Percentiles rank a stretch among this genome's conserved stretches.
Conservation (phyloP, 305 asterid species). For the Salvia sclarea region DNA sequence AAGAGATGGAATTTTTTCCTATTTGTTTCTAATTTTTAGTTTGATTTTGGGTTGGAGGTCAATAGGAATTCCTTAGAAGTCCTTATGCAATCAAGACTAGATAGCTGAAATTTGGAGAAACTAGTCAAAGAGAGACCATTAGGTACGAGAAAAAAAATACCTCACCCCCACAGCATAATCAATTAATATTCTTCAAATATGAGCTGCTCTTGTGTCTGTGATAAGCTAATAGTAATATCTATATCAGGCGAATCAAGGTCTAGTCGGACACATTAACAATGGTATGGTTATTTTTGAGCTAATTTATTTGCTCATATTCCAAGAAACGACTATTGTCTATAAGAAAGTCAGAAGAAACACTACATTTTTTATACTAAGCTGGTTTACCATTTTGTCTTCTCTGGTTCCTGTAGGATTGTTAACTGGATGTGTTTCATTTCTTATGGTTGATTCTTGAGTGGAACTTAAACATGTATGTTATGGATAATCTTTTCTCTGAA, state of each 20-base stretch:
- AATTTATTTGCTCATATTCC: not conserved
- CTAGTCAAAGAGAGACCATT: not conserved
- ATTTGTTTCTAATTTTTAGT: not conserved
- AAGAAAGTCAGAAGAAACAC: not conserved
- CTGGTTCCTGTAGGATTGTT: not conserved
- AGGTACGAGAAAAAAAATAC: conserved; percentile 13
- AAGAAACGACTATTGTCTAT: not conserved
- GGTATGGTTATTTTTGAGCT: not conserved
- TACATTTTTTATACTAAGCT: no score
- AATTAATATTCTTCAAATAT: conserved; percentile 3
- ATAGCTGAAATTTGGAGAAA: conserved; percentile 13
- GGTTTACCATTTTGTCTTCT: no score
- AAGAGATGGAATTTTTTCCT: conserved; percentile 3
- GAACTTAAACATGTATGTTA: not conserved
- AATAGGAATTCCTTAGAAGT: not conserved
- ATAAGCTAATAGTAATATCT: not conserved
- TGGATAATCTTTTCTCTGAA: not conserved
- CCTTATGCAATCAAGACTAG: not conserved
- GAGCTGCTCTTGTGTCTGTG: conserved; percentile 4
- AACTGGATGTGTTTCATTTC: not conserved
- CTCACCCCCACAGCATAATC: not conserved
- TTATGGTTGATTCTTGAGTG: not conserved
- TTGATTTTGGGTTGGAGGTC: conserved; percentile 10
- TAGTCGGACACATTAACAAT: not conserved
- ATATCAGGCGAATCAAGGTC: not conserved